Conservation (phyloP, 345 rosid genomes). For the rapeseed (Brassica napus) region DNA sequence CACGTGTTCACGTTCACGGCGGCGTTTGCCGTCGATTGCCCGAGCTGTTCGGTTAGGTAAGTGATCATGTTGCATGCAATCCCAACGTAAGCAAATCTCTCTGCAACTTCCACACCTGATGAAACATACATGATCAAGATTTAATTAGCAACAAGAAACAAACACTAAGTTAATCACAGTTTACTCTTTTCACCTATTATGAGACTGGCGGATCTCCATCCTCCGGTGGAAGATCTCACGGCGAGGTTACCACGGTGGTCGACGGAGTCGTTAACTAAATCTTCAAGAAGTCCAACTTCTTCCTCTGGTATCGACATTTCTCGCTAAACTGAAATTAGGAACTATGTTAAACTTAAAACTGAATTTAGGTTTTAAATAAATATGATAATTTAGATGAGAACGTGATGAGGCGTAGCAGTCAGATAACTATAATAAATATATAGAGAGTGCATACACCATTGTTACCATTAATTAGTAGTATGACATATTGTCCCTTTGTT, state of each 20-base stretch:
- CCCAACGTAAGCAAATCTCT: constrained; percentile 19
- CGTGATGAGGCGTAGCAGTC: background rate
- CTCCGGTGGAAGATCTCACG: constrained; percentile 3
- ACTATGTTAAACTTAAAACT: background rate
- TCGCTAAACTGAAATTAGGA: background rate
- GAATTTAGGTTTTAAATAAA: background rate
- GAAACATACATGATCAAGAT: background rate
- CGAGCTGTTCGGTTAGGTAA: constrained; percentile 12
- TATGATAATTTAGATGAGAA: background rate
- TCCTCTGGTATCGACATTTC: background rate
- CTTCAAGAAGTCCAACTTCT: background rate
- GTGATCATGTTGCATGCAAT: constrained; percentile 8
- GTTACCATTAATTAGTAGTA: background rate
- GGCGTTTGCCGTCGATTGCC: constrained; percentile 9
- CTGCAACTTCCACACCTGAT: constrained; percentile 15
- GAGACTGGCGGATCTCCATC: constrained; percentile 2
- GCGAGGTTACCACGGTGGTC: background rate
- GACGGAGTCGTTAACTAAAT: constrained; percentile 7
- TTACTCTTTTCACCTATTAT: constrained; percentile 5
- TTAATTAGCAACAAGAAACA: background rate
- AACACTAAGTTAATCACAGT: background rate
- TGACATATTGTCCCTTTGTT: background rate
- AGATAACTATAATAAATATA: background rate
- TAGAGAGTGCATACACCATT: background rate
- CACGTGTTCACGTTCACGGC: constrained; percentile 20